phyloP scores from a whole-genome alignment of 2,329 filamentous ascomycete species.

The Leptoxyphium fumago region DNA sequence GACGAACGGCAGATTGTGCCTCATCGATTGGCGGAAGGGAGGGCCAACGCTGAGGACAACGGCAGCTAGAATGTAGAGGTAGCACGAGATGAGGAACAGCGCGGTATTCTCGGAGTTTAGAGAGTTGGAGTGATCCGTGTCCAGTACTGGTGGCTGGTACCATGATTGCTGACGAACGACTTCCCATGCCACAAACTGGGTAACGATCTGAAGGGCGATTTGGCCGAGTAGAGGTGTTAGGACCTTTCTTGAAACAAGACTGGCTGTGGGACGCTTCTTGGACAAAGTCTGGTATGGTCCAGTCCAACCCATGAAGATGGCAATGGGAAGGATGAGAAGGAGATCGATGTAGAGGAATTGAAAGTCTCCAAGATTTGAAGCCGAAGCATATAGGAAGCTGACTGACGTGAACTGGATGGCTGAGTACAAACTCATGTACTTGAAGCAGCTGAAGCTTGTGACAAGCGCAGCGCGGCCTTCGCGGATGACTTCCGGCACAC shows the following conservation, averaged over 20 bases:
- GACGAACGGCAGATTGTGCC: conserved; percentile 73
- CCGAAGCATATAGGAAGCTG: conserved; percentile 87
- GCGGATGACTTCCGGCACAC: conserved; percentile 80
- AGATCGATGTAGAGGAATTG: conserved; percentile 97
- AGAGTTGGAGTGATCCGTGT: conserved; percentile 68
- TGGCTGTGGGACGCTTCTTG: conserved; percentile 77
- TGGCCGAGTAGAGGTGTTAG: conserved; percentile 80
- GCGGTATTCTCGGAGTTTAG: conserved; percentile 88
- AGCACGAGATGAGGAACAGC: conserved; percentile 79
- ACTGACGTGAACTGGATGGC: conserved; percentile 98
- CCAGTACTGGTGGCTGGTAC: conserved; percentile 68
- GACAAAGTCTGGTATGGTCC: conserved; percentile 65
- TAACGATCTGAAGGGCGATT: conserved; percentile 62
- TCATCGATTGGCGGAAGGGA: conserved; percentile 72
- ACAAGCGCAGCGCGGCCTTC: conserved; percentile 89
- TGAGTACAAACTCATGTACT: conserved; percentile 98
- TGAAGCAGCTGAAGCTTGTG: conserved; percentile 99
- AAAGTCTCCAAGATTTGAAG: conserved; percentile 90
- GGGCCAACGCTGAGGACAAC: conserved; percentile 71
- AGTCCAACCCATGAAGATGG: conserved; percentile 98
- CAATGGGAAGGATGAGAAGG: conserved; percentile 81
- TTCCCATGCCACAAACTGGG: conserved; percentile 62
- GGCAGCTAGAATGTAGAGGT: conserved; percentile 85
- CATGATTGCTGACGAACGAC: conserved; percentile 66
- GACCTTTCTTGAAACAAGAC: conserved; percentile 84